Base-by-base conservation (phyloP, 2,329 filamentous ascomycete species). In the Aspergillus fructus region DNA sequence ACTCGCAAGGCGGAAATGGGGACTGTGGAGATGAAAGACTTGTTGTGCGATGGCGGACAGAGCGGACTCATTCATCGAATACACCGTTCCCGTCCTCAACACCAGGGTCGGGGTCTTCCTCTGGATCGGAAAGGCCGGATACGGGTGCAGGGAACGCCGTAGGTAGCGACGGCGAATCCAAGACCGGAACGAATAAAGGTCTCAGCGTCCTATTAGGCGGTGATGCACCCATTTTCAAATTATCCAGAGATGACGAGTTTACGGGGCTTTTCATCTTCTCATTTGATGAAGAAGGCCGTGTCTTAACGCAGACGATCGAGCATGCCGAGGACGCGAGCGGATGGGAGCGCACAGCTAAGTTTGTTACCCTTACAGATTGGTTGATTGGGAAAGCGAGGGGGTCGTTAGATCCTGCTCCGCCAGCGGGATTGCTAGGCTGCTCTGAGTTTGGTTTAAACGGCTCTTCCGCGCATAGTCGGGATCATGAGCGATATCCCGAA, bases 281-380 rank as follows among this genome's bases (percentile, higher is more conserved):
- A 63, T 99, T 99, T 71, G 94, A 97, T 69, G 82, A 86, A 47
- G 84, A 96, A 66, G 94, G 94, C 1, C 83, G 91, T 62, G 86
- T 99, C 37, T 76, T 89, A 48, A 91, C 86, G 64, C 94, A 97
- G 74, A 96, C 91, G 0, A 97, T 99, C 68, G 94, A 99, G 76
- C 90, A 96, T 76, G 89, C 90, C 1, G 89, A 97, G 67, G 88
- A 94, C 67, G 87, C 88, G 15, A 85, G 88, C 40, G 86, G 91
- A 59, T 96, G 89, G 86, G 93, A 97, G 67, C 86, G 85, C 61
- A 92, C 90, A 24, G 88, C 90, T 21, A 90, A 88, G 69, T 89
- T 99, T 19, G 91, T 97, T 15, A 92, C 89, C 13, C 78, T 97
- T 63, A 97, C 94, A 15, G 94, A 99, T 72, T 97, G 94, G 93